These are phyloP conservation scores for Nakazawaea ambrosiae DNA, from an alignment of 805 yeast genomes.

Conservation along the genomic window DNA sequence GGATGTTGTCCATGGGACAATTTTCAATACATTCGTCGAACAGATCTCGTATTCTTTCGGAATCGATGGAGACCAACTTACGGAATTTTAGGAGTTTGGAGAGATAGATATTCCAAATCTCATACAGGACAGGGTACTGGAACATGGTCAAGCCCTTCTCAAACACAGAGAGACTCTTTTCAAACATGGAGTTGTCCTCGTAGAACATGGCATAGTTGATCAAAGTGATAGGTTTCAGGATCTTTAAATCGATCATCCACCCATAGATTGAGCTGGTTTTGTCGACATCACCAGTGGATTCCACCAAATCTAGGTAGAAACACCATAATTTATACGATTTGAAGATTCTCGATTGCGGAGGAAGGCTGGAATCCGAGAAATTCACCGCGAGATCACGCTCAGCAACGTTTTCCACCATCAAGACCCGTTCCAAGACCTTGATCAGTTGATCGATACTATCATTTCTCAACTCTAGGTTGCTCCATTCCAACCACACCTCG, in stretches of 20 bases:
- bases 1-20: constrained; percentile 36
- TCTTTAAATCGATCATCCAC: constrained; percentile 43
- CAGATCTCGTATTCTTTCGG: constrained; percentile 60
- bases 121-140: constrained; percentile 51
- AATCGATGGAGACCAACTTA: constrained; percentile 25
- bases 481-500: constrained; percentile 69
- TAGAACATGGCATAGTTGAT: constrained; percentile 61
- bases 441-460: constrained; percentile 39
- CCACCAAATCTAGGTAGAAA: constrained; percentile 63
- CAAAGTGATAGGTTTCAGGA: constrained; percentile 63
- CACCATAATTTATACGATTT: constrained; percentile 66
- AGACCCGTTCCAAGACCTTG: constrained; percentile 33
- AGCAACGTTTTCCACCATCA: constrained; percentile 16
- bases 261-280: constrained; percentile 42
- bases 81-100: constrained; percentile 33
- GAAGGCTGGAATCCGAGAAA: constrained; percentile 32
- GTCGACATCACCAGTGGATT: constrained; percentile 40
- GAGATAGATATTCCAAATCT: constrained; percentile 68
- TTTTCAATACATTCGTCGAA: constrained; percentile 60
- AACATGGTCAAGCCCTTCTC: constrained; percentile 65
- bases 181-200: constrained; percentile 37
- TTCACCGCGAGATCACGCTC: constrained; percentile 18
- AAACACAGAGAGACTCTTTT: constrained; percentile 50
- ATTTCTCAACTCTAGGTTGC: constrained; percentile 50
- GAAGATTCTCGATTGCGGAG: constrained; percentile 54